These are phyloP conservation scores for Metschnikowia dekortorum DNA, from an alignment of 805 yeast genomes.

Conservation along the genomic window DNA sequence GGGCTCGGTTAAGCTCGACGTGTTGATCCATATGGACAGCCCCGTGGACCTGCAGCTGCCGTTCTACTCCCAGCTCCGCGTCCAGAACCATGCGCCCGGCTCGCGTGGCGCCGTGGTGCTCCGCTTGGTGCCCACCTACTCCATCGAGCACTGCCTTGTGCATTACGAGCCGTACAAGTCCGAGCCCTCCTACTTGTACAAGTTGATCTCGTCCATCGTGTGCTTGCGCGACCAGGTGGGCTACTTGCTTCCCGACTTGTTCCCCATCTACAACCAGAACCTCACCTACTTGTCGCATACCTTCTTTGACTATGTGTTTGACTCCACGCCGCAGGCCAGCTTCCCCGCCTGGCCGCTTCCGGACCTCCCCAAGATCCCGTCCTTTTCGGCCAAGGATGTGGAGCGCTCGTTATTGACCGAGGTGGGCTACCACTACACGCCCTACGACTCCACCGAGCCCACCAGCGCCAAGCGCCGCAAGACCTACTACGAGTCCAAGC, in stretches of 20 bases:
- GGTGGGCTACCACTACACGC: conserved; percentile 57
- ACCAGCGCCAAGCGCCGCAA: conserved; percentile 18
- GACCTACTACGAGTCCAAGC: conserved; percentile 53
- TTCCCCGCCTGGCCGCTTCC: conserved; percentile 72
- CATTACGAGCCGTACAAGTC: conserved; percentile 34
- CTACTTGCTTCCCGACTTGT: conserved; percentile 68
- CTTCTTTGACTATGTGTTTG: conserved; percentile 50
- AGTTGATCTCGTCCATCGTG: conserved; percentile 76
- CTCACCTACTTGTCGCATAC: conserved; percentile 52
- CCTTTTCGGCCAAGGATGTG: conserved; percentile 67
- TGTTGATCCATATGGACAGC: conserved; percentile 61
- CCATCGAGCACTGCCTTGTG: conserved; percentile 75
- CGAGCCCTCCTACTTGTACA: conserved; percentile 46
- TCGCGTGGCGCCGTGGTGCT: conserved; percentile 48
- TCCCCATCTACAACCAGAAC: conserved; percentile 68
- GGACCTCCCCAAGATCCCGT: conserved; percentile 58
- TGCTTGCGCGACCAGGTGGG: conserved; percentile 82
- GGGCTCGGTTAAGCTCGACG: conserved; percentile 42
- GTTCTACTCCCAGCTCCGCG: conserved; percentile 24
- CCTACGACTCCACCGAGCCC: conserved; percentile 38
- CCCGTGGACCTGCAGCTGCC: conserved; percentile 43
- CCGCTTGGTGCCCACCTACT: conserved; percentile 69
- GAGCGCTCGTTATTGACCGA: conserved; percentile 74
- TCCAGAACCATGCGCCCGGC: conserved; percentile 26
- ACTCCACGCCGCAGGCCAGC: conserved; percentile 2